Base-by-base conservation (phyloP, 1,139 yeast genomes). In the Yamadazyma sp. region DNA sequence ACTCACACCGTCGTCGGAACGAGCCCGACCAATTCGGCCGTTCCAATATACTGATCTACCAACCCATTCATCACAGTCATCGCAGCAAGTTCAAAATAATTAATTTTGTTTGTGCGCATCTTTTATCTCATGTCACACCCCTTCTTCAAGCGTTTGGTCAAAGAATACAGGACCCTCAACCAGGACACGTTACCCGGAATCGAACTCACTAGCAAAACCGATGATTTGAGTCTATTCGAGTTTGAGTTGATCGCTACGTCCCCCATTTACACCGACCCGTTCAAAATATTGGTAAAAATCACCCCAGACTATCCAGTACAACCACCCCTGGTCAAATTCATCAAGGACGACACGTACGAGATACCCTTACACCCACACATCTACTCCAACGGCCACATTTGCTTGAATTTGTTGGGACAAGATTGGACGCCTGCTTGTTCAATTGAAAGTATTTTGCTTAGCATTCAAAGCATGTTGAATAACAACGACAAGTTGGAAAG, bases 341-440 rank as follows among this genome's bases (percentile, higher is more conserved):
- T 70, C 15, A 46, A 59, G n/a, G 50, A 49, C 1, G 54, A 42
- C 3, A 59, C 56, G 6, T 38, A 42, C 21, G 49, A 38, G 6
- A 68, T 82, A 6, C 90, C 90, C 0, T 47, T 80, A 2, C 89
- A 84, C 52, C 90, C 90, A 0, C 90, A 84, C 52, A 68, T 84
- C 2, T 84, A 84, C 52, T 72, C 82, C 29, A 83, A 83, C 50
- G 92, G 90, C 1, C 89, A 83, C 51, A 82, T 83, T 12, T 84
- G 92, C 54, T 62, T 81, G 20, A 78, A 80, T 52, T 54, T 78
- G 6, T 59, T 84, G 21, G 88, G 86, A 1, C 73, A 75, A 6
- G 86, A 76, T 33, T 84, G 92, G 92, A 72, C 87, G 0, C 90
- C 90, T 0, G 82, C 82, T 0, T 82, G 83, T 44, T 70, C 80